Percentiles rank a stretch among this genome's conserved stretches.
Conservation (phyloP, 768 basidiomycete species). For the Collybiopsis luxurians region DNA sequence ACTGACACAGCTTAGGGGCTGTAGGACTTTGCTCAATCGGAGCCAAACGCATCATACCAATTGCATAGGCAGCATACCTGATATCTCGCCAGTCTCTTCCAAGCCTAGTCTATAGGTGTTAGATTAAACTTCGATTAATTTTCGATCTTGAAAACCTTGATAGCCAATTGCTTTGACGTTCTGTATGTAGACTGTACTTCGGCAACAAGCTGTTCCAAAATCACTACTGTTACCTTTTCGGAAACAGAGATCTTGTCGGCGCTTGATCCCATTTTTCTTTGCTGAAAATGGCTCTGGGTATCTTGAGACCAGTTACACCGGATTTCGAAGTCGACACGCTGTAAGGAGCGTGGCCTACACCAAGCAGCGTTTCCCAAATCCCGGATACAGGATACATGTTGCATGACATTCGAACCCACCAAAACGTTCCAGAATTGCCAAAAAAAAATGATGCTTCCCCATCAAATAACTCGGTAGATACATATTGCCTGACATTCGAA, state of each 20-base stretch:
- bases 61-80: background rate
- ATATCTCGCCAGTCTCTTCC: background rate
- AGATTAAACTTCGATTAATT: conserved; percentile 9
- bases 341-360: too few relatives aligned
- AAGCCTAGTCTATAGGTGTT: background rate
- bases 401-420: conserved; percentile 42
- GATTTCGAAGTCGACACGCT: conserved; percentile 62
- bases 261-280: too few relatives aligned
- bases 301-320: too few relatives aligned
- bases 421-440: conserved; percentile 54
- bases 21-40: background rate
- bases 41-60: background rate
- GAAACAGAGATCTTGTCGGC: conserved; percentile 5
- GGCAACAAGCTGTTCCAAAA: background rate
- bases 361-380: conserved; percentile 68
- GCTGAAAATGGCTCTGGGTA: too few relatives aligned
- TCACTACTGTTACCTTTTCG: conserved; percentile 6
- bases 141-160: background rate
- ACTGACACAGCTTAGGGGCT: too few relatives aligned
- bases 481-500: conserved; percentile 36
- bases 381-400: conserved; percentile 69
- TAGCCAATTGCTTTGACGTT: background rate
- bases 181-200: background rate
- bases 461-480: conserved; percentile 12
- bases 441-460: conserved; percentile 51